A percentile compares a stretch with the other conserved stretches of the same genome.
phyloP scores from a whole-genome alignment of 169 alveolate genomes.

The Haemoproteus tartakovskyi region DNA sequence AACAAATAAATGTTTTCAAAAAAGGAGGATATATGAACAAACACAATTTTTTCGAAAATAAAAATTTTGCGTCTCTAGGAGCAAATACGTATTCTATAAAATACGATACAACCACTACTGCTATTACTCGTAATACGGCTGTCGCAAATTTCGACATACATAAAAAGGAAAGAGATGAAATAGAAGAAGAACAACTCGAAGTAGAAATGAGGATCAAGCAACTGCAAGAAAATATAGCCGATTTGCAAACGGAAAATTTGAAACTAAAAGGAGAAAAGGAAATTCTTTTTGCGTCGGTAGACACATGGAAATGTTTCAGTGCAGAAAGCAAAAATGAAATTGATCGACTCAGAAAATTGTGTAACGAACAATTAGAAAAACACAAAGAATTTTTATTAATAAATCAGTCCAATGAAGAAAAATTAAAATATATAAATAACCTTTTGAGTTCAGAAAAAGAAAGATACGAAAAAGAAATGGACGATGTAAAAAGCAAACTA shows the following conservation, averaged over 20 bases:
- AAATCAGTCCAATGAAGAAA: constrained; percentile 23
- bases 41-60: too few species aligned
- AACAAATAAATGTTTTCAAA: constrained; percentile 15
- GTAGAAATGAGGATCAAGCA: not conserved
- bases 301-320: constrained; percentile 41
- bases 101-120: too few species aligned
- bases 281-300: constrained; percentile 6
- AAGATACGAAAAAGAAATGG: constrained; percentile 21
- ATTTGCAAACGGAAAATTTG: not conserved
- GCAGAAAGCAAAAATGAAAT: constrained; percentile 33
- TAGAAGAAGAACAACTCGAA: too few species aligned
- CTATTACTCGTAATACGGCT: too few species aligned
- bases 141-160: too few species aligned
- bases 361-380: constrained; percentile 33
- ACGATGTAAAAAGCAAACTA: constrained; percentile 6
- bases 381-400: constrained; percentile 33
- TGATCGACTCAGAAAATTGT: constrained; percentile 2
- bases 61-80: too few species aligned
- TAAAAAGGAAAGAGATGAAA: too few species aligned
- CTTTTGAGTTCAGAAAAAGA: constrained; percentile 1
- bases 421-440: constrained; percentile 3
- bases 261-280: constrained; percentile 30
- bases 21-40: too few species aligned
- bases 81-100: too few species aligned
- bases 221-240: constrained; percentile 6